Base-by-base conservation (phyloP, 2,329 filamentous ascomycete genomes). In the Metarhizium humberi region DNA sequence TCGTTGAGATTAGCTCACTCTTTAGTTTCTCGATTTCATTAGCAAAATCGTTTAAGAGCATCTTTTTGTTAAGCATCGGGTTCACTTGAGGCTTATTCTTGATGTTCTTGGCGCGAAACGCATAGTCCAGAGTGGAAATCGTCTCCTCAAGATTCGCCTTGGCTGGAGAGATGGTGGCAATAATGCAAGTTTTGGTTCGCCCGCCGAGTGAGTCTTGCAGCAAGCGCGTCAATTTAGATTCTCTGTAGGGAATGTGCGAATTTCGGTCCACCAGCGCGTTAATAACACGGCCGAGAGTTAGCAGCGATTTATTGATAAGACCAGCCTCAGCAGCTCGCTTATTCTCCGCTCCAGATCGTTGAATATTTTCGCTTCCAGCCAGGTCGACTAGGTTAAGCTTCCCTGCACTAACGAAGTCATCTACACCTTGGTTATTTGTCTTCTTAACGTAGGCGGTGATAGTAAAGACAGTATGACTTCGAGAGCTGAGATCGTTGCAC, bases 31-130 rank as follows among this genome's bases (percentile, higher is more conserved):
- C 91, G 52, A 99, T 96, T 67, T 99, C 94, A 29, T 80, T 76
- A 0, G 92, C 94, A 60, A 96, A 96, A 61, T 99, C 94, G 57
- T 82, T 86, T 11, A 99, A 78, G 13, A 99, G 72, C 3, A 90
- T 96, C 73, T 94, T 95, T 72, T 97, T 99, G 60, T 90, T 92
- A 60, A 97, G 84, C 66, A 90, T 82, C 51, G 90, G 88, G 71
- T 97, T 99, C 63, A 95, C 80, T 66, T 99, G 94, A 0, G 94
- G 95, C 71, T 96, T 96, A 72, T 99, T 99, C 51, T 90, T 88
- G 64, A 99, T 99, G 63, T 99, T 97, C 76, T 99, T 99, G 16
- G 94, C 94, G 50, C 94, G 84, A 73, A 97, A 97, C 11, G 94
- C 95, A 67, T 99, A 99, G 69, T 99, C 94, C 2, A 99, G 79